Percentiles rank a stretch among this genome's conserved stretches.
These are phyloP conservation scores for Alisma plantagoaquatica DNA, from an alignment of 106 monocot genomes.

Conservation along the genomic window DNA sequence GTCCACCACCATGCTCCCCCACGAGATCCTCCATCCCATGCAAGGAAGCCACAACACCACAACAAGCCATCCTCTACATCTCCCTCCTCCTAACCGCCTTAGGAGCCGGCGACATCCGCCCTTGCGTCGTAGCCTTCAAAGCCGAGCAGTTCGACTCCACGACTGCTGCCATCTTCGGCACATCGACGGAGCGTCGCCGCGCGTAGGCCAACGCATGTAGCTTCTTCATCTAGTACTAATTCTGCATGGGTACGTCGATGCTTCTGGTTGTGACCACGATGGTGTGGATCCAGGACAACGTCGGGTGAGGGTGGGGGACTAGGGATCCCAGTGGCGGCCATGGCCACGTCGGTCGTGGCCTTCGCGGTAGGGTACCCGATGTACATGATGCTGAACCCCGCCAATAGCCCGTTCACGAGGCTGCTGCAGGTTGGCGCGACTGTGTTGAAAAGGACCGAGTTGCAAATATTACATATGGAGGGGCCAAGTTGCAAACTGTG, in stretches of 20 bases:
- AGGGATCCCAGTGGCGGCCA: constrained; percentile 47
- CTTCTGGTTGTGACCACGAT: constrained; percentile 45
- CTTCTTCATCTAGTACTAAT: constrained; percentile 79
- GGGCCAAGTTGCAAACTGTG: too few species aligned
- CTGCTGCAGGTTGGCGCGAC: constrained; percentile 28
- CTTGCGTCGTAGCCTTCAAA: constrained; percentile 69
- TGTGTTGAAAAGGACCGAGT: too few species aligned
- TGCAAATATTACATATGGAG: too few species aligned
- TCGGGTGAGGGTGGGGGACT: constrained; percentile 69
- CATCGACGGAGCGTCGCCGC: neutral
- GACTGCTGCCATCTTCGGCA: neutral
- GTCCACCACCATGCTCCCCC: constrained; percentile 43
- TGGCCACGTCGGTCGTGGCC: constrained; percentile 42
- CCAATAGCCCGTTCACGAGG: constrained; percentile 19
- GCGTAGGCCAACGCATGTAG: constrained; percentile 12
- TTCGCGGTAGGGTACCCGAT: constrained; percentile 47
- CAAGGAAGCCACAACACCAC: constrained; percentile 27
- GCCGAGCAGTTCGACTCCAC: constrained; percentile 83
- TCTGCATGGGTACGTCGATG: constrained; percentile 33
- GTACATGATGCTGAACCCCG: constrained; percentile 21
- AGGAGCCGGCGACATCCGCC: constrained; percentile 76
- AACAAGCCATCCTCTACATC: constrained; percentile 41
- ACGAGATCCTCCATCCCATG: too few species aligned
- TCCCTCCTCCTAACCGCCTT: constrained; percentile 52
- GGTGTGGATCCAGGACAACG: constrained; percentile 72